Evolutionary conservation across 495 filamentous ascomycete genomes (phyloP).

Genomic region (Stereocaulon alpinum): DNA sequence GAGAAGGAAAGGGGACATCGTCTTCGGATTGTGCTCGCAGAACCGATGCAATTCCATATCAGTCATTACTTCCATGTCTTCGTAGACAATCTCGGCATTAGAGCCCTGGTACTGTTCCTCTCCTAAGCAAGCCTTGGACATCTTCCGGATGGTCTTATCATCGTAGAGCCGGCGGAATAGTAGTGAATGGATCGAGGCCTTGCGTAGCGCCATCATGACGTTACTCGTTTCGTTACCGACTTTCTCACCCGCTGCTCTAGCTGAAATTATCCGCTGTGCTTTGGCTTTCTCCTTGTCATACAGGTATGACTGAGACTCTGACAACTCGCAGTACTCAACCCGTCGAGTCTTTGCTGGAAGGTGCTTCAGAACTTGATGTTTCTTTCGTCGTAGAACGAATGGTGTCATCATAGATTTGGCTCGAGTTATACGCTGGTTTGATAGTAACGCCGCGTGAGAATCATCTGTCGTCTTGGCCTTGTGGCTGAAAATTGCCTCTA

Average conservation of each 20-base stretch:
- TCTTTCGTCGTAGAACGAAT: conserved; percentile 87
- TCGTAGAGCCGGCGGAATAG: conserved; percentile 73
- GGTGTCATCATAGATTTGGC: conserved; percentile 90
- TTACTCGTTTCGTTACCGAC: conserved; percentile 51
- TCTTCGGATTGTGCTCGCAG: conserved; percentile 57
- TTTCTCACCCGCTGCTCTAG: conserved; percentile 47
- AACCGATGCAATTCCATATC: conserved; percentile 79
- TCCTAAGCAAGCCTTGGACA: conserved; percentile 63
- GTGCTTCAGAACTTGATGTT: conserved; percentile 84
- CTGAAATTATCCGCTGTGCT: conserved; percentile 44
- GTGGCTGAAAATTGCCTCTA: conserved; percentile 77
- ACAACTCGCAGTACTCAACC: conserved; percentile 72
- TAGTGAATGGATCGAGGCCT: conserved; percentile 87
- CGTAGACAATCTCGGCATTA: conserved; percentile 52
- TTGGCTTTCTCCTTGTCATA: conserved; percentile 53
- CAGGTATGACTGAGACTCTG: conserved; percentile 53
- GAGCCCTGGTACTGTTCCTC: conserved; percentile 50
- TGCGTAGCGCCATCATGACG: conserved; percentile 80
- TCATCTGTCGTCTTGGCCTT: conserved; percentile 76
- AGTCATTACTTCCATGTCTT: conserved; percentile 61
- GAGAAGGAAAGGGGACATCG: conserved; percentile 59
- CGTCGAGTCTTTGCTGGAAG: conserved; percentile 71
- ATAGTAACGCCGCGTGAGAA: conserved; percentile 62
- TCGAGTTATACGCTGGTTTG: conserved; percentile 70
- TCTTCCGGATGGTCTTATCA: conserved; percentile 61